Percentiles rank a stretch among this genome's conserved stretches.
These are phyloP conservation scores for Bryoerythrophyllum caledonicum DNA, from an alignment of 225 moss, liverwort and hornwort genomes.

Conservation along the genomic window DNA sequence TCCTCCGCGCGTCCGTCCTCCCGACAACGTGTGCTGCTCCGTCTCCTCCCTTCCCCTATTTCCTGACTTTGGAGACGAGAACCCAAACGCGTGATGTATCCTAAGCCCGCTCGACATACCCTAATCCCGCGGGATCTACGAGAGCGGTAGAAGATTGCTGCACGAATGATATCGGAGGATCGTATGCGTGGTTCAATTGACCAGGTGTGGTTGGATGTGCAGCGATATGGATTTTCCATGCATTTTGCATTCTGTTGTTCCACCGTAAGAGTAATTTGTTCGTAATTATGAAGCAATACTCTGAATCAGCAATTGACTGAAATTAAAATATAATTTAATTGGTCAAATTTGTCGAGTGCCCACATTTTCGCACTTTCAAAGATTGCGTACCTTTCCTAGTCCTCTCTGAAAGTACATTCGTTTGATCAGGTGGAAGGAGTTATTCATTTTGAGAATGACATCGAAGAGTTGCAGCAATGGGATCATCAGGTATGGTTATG, in stretches of 20 bases:
- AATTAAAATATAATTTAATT: background rate
- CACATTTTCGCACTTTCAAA: background rate
- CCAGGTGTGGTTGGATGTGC: conserved; percentile 54
- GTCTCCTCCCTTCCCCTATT: too few relatives aligned
- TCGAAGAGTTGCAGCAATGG: conserved; percentile 99
- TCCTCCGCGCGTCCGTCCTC: too few relatives aligned
- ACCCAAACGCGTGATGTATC: too few relatives aligned
- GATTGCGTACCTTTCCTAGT: conserved; percentile 1
- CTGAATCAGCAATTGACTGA: background rate
- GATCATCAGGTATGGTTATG: conserved; percentile 77
- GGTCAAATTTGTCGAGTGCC: background rate
- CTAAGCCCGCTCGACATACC: too few relatives aligned
- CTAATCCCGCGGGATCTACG: too few relatives aligned
- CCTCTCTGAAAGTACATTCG: conserved; percentile 10
- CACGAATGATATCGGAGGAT: conserved; percentile 99
- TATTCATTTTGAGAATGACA: conserved; percentile 99
- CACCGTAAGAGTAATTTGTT: background rate
- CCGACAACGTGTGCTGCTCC: too few relatives aligned
- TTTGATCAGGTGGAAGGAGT: conserved; percentile 85
- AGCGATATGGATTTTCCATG: background rate
- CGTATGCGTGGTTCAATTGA: conserved; percentile 99
- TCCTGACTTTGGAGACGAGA: too few relatives aligned
- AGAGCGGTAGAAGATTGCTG: conserved; percentile 99
- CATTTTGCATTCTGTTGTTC: background rate
- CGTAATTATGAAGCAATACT: background rate